Base-by-base conservation (phyloP, 768 basidiomycete genomes). In the Coprinopsis cinerea region DNA sequence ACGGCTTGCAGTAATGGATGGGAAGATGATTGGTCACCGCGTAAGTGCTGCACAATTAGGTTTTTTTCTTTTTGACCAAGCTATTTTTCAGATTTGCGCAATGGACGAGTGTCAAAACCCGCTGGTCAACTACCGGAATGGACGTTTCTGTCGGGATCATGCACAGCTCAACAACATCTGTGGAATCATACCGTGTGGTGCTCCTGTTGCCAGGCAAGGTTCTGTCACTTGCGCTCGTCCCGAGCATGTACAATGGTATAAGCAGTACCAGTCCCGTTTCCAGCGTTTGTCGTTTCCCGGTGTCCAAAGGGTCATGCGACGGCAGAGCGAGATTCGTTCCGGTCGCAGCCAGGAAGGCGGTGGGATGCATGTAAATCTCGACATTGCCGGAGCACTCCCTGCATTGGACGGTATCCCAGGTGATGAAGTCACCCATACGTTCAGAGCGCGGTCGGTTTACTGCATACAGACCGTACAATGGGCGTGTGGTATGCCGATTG, bases 1-100 rank as follows among this genome's bases (percentile, higher is more conserved):
- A 15, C 56, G 63, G 0, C 44, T 63, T 49, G 65, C 64, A n/a
- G 64, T 66, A 0, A 66, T 67, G 64, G 66, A 67, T 59, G 65
- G 66, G 4, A 67, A 65, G 26, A 57, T 30, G 0, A 51, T 63
- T 9, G 51, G 50, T 7, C 66, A 67, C 49, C 42, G 49, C 17
- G 63, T 59, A 44, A 20, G 53, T 25, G 4, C 18, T 11, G 23
- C 17, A 26, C 22, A 17, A 28, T 32, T 17, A 18, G 2, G 13
- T 3, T 49, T 3, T 24, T 26, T 43, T 7, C 23, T n/a, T 6
- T 15, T 13, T 20, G 1, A 5, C 9, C 13, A 35, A 13, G 30
- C 2, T 14, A 11, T 13, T 28, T 36, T 17, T 47, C n/a, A 63
- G 56, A 65, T 59, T 6, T 63, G 61, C 48, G 60, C 61, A 2